Base-by-base conservation (phyloP, 306 rosid species). In the Trichosanthes truncata region DNA sequence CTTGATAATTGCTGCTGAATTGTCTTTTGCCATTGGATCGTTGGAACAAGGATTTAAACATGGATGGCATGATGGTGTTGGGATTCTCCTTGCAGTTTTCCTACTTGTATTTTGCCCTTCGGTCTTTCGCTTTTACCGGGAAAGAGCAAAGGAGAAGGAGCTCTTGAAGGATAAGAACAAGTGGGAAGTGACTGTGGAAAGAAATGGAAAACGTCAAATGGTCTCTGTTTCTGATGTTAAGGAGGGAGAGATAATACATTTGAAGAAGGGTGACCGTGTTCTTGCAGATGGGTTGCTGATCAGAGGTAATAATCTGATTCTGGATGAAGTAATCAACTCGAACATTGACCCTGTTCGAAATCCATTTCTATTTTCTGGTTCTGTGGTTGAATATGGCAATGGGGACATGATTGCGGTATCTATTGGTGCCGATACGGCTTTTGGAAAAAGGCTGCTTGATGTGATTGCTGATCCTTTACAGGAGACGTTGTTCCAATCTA, bases 1-100 rank as follows among this genome's bases (percentile, higher is more conserved):
- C 41, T 72, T 91, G 18, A 3, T 87, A n/a, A n/a, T 76, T 29
- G 67, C 95, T 21, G 89, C 93, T 3, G 80, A 12, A 8, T 79
- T 90, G 23, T 62, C 84, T 57, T 89, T 93, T 0, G 73, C 85
- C 49, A 84, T 63, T 23, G 93, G 51, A 53, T 79, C 82, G 13
- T 78, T 31, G 71, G 52, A 81, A 80, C 87, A 85, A 81, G 97
- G 98, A 41, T 66, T 77, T 11, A 78, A 74, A 82, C 15, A 81
- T 79, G 89, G 93, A 11, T 91, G 95, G 97, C 91, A 82, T 7
- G 97, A 90, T 20, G 87, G 87, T 26, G 80, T 78, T 71, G 90
- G 86, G 17, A 81, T 87, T 29, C 65, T 91, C 21, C 4, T 82
- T 43, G 60, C 89, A 3, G 46, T 84, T 20, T 3, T 84, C 29